Evolutionary conservation across 2,329 filamentous ascomycete genomes (phyloP), one percentile per base, ranked within the genome.

Genomic region (Cercospora brassicicola): DNA sequence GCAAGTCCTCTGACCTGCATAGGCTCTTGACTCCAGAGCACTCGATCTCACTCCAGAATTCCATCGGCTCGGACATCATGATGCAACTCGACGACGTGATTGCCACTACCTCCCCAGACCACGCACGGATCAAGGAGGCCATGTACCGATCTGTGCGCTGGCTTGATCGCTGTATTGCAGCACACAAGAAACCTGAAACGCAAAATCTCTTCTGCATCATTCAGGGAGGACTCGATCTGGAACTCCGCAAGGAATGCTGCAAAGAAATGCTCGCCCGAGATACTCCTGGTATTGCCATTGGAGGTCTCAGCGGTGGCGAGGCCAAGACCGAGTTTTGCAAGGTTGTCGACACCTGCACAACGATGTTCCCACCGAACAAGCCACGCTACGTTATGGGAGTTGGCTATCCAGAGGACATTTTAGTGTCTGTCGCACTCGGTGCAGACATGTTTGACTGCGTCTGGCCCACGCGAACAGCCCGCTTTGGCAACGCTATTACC

Each of bases 381-480:
- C 95, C 95, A n/a, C 87, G 95, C 78, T 99, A 99, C 81, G 94
- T 99, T 66, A 99, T 99, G 96, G 95, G 95, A 18, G 95, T 99
- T 73, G 88, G 95, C 11, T 99, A 97, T 79, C 95, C 95, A 1
- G 95, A 98, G 82, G 95, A 99, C 77, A 84, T 99, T 65, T 88
- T 99, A 1, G 94, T 99, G 45, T 96, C 93, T 63, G 90, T 97
- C 3, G 95, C 95, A 1, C 85, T 99, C 0, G 95, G 95, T 3
- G 95, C 95, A 59, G 95, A 99, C 81, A 99, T 99, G 95, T 99
- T 99, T 78, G 95, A 99, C 81, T 99, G 96, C 77, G 95, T 99
- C 6, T 99, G 95, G 95, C 96, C 95, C 1, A 98, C 95, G 4
- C 86, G 95, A 64, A 99, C 95, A 39, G 95, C 95, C 7, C 89